These are phyloP conservation scores for Pilasporangium apinafurcum DNA, from an alignment of 352 stramenopile genomes.

Conservation along the genomic window DNA sequence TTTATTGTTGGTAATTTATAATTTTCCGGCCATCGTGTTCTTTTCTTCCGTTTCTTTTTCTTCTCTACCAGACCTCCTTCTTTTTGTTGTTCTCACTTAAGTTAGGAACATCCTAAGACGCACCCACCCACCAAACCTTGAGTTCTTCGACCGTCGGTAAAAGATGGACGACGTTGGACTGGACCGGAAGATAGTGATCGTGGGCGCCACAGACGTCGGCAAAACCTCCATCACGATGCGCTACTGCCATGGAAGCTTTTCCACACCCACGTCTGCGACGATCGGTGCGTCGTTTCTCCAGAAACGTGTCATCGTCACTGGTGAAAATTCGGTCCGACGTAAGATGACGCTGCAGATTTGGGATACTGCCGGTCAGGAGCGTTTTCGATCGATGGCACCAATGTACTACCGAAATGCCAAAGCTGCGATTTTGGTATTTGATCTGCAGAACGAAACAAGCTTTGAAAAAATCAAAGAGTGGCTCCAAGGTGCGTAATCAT, in stretches of 20 bases:
- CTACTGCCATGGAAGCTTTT: constrained; percentile 84
- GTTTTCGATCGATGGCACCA: constrained; percentile 83
- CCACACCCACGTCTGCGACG: constrained; percentile 76
- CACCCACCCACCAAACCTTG: not conserved
- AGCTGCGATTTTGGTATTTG: constrained; percentile 83
- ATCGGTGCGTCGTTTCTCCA: constrained; percentile 85
- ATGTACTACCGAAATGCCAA: constrained; percentile 91
- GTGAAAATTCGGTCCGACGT: constrained; percentile 29
- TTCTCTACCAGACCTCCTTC: too few species aligned
- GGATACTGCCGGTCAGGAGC: constrained; percentile 74
- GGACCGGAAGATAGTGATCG: constrained; percentile 86
- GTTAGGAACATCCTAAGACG: not conserved
- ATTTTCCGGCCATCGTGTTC: too few species aligned
- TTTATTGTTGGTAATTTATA: too few species aligned
- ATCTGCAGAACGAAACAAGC: constrained; percentile 64
- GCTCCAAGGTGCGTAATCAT: constrained; percentile 49
- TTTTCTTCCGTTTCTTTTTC: constrained; percentile 2
- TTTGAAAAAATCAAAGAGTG: constrained; percentile 87
- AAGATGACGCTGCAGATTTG: constrained; percentile 88
- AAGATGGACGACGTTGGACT: constrained; percentile 81
- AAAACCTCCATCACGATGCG: constrained; percentile 88
- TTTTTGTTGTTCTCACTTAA: not conserved
- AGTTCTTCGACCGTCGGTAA: too few species aligned
- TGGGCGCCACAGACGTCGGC: constrained; percentile 83
- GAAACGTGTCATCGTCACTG: constrained; percentile 72